These are phyloP conservation scores for Urtica urens DNA, from an alignment of 306 rosid species.

Conservation along the genomic window DNA sequence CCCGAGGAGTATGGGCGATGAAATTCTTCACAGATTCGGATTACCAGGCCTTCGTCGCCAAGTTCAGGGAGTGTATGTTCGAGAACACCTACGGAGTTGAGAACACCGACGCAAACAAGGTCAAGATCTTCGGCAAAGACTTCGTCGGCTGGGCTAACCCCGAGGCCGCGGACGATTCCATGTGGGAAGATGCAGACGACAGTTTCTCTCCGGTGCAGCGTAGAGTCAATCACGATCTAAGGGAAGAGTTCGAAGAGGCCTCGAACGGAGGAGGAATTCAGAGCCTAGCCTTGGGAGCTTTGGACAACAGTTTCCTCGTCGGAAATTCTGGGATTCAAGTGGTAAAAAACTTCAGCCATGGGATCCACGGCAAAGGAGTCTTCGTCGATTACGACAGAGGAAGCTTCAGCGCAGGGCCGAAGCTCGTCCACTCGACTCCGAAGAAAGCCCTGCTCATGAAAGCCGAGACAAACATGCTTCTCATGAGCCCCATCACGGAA, in stretches of 20 bases:
- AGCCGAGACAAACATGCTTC: slow-evolving; percentile 94
- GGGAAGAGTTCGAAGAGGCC: slow-evolving; percentile 88
- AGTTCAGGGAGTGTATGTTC: slow-evolving; percentile 54
- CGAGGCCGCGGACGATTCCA: slow-evolving; percentile 72
- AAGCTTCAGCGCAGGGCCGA: slow-evolving; percentile 16
- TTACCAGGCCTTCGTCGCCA: slow-evolving; percentile 36
- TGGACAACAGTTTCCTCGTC: slow-evolving; percentile 89
- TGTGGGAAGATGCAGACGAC: slow-evolving; percentile 93
- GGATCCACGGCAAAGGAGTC: slow-evolving; percentile 90
- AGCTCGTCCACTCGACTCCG: slow-evolving; percentile 43
- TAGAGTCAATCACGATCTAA: slow-evolving; percentile 47
- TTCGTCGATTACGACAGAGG: slow-evolving; percentile 62
- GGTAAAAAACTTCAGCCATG: slow-evolving; percentile 74
- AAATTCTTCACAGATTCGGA: slow-evolving; percentile 55
- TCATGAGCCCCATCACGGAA: slow-evolving; percentile 77
- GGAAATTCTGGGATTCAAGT: slow-evolving; percentile 81
- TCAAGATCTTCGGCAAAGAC: slow-evolving; percentile 83
- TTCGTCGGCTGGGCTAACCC: slow-evolving; percentile 88
- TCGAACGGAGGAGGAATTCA: slow-evolving; percentile 77
- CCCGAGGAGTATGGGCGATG: slow-evolving; percentile 89
- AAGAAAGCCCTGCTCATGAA: slow-evolving; percentile 82
- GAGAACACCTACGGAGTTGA: slow-evolving; percentile 65
- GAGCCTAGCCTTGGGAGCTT: slow-evolving; percentile 88
- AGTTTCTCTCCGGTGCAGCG: slow-evolving; percentile 41
- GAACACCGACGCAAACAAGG: slow-evolving; percentile 55